Evolutionary conservation across 2,329 filamentous ascomycete genomes (phyloP), one percentile per base, ranked within the genome.

Genomic region (Lasiodiplodia sp.): DNA sequence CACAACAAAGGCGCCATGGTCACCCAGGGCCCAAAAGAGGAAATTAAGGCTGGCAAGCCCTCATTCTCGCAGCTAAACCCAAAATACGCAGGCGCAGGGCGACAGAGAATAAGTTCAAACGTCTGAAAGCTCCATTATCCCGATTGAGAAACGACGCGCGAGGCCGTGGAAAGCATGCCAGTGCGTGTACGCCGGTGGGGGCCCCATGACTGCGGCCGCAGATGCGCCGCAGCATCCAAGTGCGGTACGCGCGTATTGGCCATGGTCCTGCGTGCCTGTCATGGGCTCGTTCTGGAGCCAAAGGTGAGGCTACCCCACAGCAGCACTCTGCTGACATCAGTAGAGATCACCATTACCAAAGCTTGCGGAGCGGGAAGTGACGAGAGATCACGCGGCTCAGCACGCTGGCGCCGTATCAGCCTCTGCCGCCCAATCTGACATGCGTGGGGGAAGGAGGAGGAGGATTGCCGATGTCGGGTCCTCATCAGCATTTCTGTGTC

Each of bases 91-190:
- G 28, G 31, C 28, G 44, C 60, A 52, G 52, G 60, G n/a, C 44
- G 25, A 21, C 14, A 5, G 7, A 31, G 14, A 37, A 28, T 28
- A 64, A 64, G 44, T 14, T 64, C 60, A 34, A 64, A 64, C 60
- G 60, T 64, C 60, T 64, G 60, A 64, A 64, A 64, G 47, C 44
- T 49, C 47, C 60, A 64, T 64, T 64, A 38, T 23, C 60, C 60
- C 12, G n/a, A 64, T 64, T 38, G 47, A 64, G 60, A 37, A 64
- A 38, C 38, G 40, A 28, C n/a, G 60, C 60, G 60, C 60, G 60
- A 64, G 60, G 60, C 25, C 4, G 21, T n/a, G 38, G 18, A 38
- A 28, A 21, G 44, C 44, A 14, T 21, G 44, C 44, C 44, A 47
- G 44, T 47, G 44, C 44, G 44, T 47, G 44, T 49, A 44, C 58